Evolutionary conservation across 139 green algal species (phyloP).

Genomic region (Desmodesmus armatus): DNA sequence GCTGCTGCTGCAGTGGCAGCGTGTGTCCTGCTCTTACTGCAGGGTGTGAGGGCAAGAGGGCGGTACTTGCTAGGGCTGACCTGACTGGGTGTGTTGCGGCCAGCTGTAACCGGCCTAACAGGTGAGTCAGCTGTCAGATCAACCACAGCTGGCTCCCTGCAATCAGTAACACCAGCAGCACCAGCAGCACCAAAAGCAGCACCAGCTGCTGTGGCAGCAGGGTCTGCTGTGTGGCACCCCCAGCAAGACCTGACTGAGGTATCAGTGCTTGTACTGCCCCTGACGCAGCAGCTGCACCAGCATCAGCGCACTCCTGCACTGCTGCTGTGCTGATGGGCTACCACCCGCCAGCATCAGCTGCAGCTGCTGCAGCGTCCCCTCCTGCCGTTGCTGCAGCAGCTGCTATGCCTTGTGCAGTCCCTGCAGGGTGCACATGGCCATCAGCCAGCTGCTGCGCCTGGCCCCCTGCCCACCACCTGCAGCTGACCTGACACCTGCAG

Average conservation of each 20-base stretch:
- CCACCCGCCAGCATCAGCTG: too few relatives aligned
- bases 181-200: neutral
- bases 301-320: too few relatives aligned
- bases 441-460: neutral
- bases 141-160: neutral
- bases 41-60: neutral
- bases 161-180: too few relatives aligned
- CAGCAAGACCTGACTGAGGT: too few relatives aligned
- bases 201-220: neutral
- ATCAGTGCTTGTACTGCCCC: too few relatives aligned
- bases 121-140: constrained; percentile 38
- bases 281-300: too few relatives aligned
- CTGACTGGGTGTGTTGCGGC: neutral
- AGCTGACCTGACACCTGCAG: neutral
- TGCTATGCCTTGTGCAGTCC: neutral
- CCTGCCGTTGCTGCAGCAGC: neutral
- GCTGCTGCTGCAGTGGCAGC: constrained; percentile 18
- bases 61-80: neutral
- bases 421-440: neutral
- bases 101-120: neutral
- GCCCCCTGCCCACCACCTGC: neutral
- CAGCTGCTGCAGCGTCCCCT: too few relatives aligned
- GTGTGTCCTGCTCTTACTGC: neutral
- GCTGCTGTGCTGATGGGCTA: too few relatives aligned
- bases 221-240: neutral